Evolutionary conservation across 768 basidiomycete species (phyloP), one percentile per base, ranked within the genome.

Genomic region (Sutorius australiensis): DNA sequence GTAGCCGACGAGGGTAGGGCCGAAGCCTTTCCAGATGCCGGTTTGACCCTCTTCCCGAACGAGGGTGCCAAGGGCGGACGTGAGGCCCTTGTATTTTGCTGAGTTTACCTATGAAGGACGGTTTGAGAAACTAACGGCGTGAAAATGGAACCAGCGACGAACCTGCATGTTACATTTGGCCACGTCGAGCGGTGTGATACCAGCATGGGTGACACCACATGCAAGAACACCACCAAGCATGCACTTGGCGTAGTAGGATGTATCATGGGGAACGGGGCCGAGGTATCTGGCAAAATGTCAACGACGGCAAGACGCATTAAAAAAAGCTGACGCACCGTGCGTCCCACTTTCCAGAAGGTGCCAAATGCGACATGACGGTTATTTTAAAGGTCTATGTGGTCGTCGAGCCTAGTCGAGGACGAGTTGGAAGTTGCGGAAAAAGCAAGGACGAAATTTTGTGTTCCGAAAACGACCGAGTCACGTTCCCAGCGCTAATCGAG

Each of bases 11-110:
- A 92, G 78, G 53, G 94, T 98, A 46, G 94, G 94, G 38, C 90
- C 89, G 71, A 95, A 76, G 66, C 94, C 94, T 73, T 95, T 98
- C 84, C 92, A 89, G 72, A 95, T 82, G 73, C 92, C 94, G 44
- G 72, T 82, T 55, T 83, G 72, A 64, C 93, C 90, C 73, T 94
- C 89, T 71, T 91, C 90, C 42, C 80, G 81, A 55, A 87, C 53
- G 65, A 93, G 82, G 34, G 78, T 77, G 50, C 77, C 77, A 57
- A 93, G 73, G 58, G 80, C 75, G 47, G 80, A 74, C 49, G 75
- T 61, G 58, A 86, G 82, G 54, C 87, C 84, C 61, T 75, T 80
- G 77, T 84, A 92, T 70, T 92, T 91, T 49, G 60, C 60, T 24
- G 89, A 83, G 77, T 84, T 81, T 60, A 92, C 89, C 89, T 91